These are phyloP conservation scores for Hypoxylon sp. DNA, from an alignment of 2,329 filamentous ascomycete species.

Conservation along the genomic window DNA sequence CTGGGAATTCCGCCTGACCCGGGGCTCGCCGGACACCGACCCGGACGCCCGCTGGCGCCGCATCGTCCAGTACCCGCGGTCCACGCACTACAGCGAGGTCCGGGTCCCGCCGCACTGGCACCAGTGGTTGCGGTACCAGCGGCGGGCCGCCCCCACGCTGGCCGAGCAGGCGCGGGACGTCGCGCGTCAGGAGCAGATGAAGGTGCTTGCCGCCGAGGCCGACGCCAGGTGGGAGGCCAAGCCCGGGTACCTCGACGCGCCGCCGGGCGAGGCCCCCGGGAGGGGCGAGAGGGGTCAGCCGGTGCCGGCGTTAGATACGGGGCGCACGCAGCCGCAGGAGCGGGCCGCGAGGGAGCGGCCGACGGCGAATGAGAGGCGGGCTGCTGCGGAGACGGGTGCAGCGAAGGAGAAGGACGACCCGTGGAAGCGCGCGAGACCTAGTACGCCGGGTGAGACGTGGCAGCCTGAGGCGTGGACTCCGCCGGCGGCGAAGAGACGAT, in stretches of 20 bases:
- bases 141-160: conserved; percentile 65
- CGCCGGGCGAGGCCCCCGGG: conserved; percentile 34
- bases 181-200: conserved; percentile 64
- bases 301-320: conserved; percentile 46
- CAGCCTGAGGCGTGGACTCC: conserved; percentile 74
- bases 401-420: conserved; percentile 57
- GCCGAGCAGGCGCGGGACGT: conserved; percentile 68
- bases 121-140: conserved; percentile 74
- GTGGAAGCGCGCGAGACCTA: conserved; percentile 66
- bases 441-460: conserved; percentile 73
- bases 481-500: conserved; percentile 53
- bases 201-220: conserved; percentile 68
- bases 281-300: conserved; percentile 44
- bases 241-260: conserved; percentile 54
- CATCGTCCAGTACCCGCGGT: conserved; percentile 69
- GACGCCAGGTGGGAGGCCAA: conserved; percentile 74
- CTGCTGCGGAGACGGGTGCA: conserved; percentile 12
- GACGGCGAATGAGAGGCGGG: conserved; percentile 22
- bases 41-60: conserved; percentile 64
- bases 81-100: conserved; percentile 66
- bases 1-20: conserved; percentile 72
- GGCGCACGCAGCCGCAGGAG: conserved; percentile 35
- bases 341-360: conserved; percentile 23
- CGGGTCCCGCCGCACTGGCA: conserved; percentile 73
- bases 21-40: conserved; percentile 48